Evolutionary conservation across 441 rosid species (phyloP).

Genomic region (Pelargonium australe): DNA sequence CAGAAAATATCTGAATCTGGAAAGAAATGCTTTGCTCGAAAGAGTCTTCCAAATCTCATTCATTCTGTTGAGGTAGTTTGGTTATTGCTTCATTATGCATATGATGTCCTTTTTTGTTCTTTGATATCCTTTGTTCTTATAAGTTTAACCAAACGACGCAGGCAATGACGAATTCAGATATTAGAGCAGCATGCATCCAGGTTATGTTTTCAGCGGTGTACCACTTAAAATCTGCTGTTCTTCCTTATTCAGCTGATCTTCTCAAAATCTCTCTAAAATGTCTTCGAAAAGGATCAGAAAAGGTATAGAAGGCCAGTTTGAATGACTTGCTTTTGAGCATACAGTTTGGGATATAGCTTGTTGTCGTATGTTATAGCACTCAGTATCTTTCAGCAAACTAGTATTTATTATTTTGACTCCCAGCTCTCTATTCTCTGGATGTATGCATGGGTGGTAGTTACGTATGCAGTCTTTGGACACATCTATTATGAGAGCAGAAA

Average conservation of each 20-base stretch:
- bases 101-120: slow-evolving; percentile 3
- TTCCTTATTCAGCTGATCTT: slow-evolving; percentile 62
- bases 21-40: slow-evolving; percentile 51
- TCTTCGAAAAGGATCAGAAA: slow-evolving; percentile 55
- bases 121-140: slow-evolving; percentile 12
- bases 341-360: background rate
- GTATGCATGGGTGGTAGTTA: background rate
- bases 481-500: background rate
- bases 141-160: slow-evolving; percentile 25
- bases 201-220: slow-evolving; percentile 78
- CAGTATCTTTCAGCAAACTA: background rate
- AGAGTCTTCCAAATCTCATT: slow-evolving; percentile 48
- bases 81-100: slow-evolving; percentile 11
- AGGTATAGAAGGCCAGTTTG: slow-evolving; percentile 41
- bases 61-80: slow-evolving; percentile 44
- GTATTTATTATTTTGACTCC: background rate
- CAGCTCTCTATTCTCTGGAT: background rate
- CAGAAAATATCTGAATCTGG: slow-evolving; percentile 63
- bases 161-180: slow-evolving; percentile 44
- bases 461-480: background rate
- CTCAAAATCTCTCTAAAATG: slow-evolving; percentile 56
- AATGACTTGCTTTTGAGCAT: background rate
- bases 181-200: slow-evolving; percentile 75
- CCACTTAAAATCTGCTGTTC: slow-evolving; percentile 69
- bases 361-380: slow-evolving; percentile 8